phyloP scores from a whole-genome alignment of 2,329 filamentous ascomycete genomes.

The Fusarium nisikadoi region DNA sequence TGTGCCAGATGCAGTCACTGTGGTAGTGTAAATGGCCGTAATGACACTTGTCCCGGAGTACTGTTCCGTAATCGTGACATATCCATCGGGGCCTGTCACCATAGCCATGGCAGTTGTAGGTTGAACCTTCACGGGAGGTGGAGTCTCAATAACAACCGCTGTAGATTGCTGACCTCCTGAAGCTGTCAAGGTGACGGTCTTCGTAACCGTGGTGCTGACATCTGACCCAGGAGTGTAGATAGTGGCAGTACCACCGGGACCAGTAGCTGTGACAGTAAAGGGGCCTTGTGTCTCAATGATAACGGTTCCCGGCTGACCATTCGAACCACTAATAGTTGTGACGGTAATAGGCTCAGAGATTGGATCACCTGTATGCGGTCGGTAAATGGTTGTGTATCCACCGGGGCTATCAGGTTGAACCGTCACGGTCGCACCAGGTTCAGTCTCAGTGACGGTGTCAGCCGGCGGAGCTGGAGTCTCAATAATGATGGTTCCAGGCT shows the following conservation, averaged over 20 bases:
- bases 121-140: conserved; percentile 17
- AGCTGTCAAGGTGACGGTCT: conserved; percentile 15
- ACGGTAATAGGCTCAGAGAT: conserved; percentile 27
- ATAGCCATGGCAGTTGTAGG: conserved; percentile 8
- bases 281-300: conserved; percentile 32
- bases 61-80: conserved; percentile 13
- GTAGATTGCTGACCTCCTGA: conserved; percentile 12
- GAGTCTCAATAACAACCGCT: conserved; percentile 19
- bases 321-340: conserved; percentile 24
- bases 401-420: conserved; percentile 16
- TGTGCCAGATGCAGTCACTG: conserved; percentile 14
- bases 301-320: conserved; percentile 29
- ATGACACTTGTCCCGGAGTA: conserved; percentile 18
- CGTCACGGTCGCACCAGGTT: conserved; percentile 9
- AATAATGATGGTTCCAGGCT: conserved; percentile 31
- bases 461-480: conserved; percentile 18
- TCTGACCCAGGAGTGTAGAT: conserved; percentile 25
- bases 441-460: conserved; percentile 11
- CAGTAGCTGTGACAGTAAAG: conserved; percentile 18
- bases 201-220: conserved; percentile 16
- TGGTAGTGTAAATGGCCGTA: conserved; percentile 27
- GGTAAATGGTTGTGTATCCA: conserved; percentile 23
- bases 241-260: conserved; percentile 11
- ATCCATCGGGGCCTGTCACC: conserved; percentile 4
- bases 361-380: conserved; percentile 17